Percentiles rank a stretch among this genome's conserved stretches.
phyloP scores from a whole-genome alignment of 1,284 basidiomycete species.

The Marasmius tenuissimus region DNA sequence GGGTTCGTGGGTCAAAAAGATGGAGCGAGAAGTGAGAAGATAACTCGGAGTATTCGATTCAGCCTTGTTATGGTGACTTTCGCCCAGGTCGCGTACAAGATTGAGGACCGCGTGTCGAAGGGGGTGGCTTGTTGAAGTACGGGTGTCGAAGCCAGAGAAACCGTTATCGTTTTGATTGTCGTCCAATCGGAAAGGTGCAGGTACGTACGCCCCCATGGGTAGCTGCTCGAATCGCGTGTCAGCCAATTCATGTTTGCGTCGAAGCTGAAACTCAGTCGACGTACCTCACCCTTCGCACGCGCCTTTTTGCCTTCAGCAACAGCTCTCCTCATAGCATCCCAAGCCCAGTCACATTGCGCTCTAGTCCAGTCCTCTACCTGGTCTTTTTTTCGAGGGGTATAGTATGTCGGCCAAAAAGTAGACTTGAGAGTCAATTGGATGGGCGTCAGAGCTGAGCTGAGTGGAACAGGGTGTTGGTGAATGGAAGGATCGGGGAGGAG shows the following conservation, averaged over 20 bases:
- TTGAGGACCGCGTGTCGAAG: conserved; percentile 84
- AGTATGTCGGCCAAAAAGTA: conserved; percentile 80
- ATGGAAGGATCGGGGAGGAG: conserved; percentile 42
- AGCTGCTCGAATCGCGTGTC: conserved; percentile 42
- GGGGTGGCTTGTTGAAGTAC: conserved; percentile 67
- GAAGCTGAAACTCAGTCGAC: conserved; percentile 14
- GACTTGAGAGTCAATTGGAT: conserved; percentile 69
- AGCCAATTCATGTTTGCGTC: neutral
- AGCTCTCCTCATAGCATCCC: conserved; percentile 60
- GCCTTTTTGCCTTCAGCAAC: conserved; percentile 53
- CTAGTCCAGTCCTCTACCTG: conserved; percentile 69
- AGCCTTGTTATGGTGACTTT: conserved; percentile 37
- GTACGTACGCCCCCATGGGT: conserved; percentile 77
- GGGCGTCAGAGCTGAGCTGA: conserved; percentile 68
- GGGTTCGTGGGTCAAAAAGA: conserved; percentile 92
- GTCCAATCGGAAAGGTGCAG: conserved; percentile 46
- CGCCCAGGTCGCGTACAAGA: conserved; percentile 67
- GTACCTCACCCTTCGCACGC: conserved; percentile 54
- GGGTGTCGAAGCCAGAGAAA: conserved; percentile 71
- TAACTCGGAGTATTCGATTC: conserved; percentile 72
- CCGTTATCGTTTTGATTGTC: conserved; percentile 34
- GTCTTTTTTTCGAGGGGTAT: conserved; percentile 70
- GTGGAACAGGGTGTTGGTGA: conserved; percentile 66
- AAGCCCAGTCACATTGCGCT: conserved; percentile 70
- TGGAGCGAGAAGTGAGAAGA: conserved; percentile 76